Percentiles rank a stretch among this genome's conserved stretches.
phyloP scores from a whole-genome alignment of 139 green algal species.

The Marvania coccoides region DNA sequence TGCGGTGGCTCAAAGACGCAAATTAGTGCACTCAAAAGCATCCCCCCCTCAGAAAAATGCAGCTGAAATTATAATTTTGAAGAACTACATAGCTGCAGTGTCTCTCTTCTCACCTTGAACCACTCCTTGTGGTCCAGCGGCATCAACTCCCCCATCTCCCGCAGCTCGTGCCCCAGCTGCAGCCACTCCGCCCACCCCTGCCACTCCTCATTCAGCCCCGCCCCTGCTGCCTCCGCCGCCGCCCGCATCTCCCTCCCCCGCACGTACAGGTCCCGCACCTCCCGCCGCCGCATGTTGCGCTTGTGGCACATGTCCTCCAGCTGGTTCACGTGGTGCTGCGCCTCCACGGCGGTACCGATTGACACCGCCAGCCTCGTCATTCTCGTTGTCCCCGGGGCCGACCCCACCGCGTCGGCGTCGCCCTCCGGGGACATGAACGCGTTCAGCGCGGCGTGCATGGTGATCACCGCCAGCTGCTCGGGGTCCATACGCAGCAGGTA shows the following conservation, averaged over 20 bases:
- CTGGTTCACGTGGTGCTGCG: conserved; percentile 33
- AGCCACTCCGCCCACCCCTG: conserved; percentile 14
- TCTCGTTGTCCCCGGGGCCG: conserved; percentile 9
- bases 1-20: too few relatives aligned
- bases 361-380: conserved; percentile 13
- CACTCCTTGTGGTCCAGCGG: conserved; percentile 23
- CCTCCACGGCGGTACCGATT: conserved; percentile 34
- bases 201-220: conserved; percentile 5
- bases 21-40: too few relatives aligned
- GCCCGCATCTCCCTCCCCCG: neutral
- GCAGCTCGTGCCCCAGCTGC: conserved; percentile 2
- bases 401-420: neutral
- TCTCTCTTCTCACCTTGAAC: conserved; percentile 20
- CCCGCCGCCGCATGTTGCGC: conserved; percentile 16
- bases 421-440: neutral
- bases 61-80: too few relatives aligned
- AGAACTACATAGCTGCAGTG: too few relatives aligned
- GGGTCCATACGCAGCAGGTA: conserved; percentile 48
- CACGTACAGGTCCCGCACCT: conserved; percentile 22
- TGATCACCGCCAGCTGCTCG: conserved; percentile 48
- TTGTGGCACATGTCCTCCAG: conserved; percentile 17
- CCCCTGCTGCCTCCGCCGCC: neutral
- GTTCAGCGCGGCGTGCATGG: conserved; percentile 35
- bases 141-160: conserved; percentile 23
- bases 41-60: too few relatives aligned